Percentiles rank a stretch among this genome's conserved stretches.
Conservation (phyloP, 202 grass and related monocot genomes). For the Saccharum hybrid region DNA sequence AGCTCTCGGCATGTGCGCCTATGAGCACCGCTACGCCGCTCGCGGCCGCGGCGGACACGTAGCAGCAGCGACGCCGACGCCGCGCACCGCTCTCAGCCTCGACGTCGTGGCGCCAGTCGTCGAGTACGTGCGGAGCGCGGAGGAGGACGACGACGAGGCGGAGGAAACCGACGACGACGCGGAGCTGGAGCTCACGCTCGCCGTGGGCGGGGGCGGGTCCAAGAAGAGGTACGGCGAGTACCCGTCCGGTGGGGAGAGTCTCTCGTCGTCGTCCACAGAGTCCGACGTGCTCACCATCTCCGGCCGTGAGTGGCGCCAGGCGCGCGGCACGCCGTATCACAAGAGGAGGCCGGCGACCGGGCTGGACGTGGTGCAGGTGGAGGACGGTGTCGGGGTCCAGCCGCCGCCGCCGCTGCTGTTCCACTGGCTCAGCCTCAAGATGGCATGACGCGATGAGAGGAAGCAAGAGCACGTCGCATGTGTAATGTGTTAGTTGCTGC, state of each 20-base stretch:
- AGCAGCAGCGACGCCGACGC: not conserved
- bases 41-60: not conserved
- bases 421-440: slow-evolving; percentile 77
- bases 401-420: slow-evolving; percentile 57
- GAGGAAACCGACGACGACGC: slow-evolving; percentile 53
- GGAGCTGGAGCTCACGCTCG: no score
- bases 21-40: slow-evolving; percentile 39
- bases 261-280: slow-evolving; percentile 74
- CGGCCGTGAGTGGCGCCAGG: slow-evolving; percentile 50
- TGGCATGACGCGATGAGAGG: slow-evolving; percentile 49
- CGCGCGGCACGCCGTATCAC: slow-evolving; percentile 34
- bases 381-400: slow-evolving; percentile 53
- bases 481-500: not conserved
- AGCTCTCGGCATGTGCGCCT: slow-evolving; percentile 40
- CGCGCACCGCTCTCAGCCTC: slow-evolving; percentile 50
- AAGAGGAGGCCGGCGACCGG: slow-evolving; percentile 34
- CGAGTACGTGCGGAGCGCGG: slow-evolving; percentile 58
- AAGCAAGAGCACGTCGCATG: not conserved
- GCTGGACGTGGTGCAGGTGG: slow-evolving; percentile 50
- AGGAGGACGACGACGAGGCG: slow-evolving; percentile 5
- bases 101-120: slow-evolving; percentile 50
- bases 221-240: slow-evolving; percentile 66
- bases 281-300: slow-evolving; percentile 45
- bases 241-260: slow-evolving; percentile 53
- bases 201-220: slow-evolving; percentile 43